Evolutionary conservation across 441 rosid genomes (phyloP).

Genomic region (Syzygium syzygioides): DNA sequence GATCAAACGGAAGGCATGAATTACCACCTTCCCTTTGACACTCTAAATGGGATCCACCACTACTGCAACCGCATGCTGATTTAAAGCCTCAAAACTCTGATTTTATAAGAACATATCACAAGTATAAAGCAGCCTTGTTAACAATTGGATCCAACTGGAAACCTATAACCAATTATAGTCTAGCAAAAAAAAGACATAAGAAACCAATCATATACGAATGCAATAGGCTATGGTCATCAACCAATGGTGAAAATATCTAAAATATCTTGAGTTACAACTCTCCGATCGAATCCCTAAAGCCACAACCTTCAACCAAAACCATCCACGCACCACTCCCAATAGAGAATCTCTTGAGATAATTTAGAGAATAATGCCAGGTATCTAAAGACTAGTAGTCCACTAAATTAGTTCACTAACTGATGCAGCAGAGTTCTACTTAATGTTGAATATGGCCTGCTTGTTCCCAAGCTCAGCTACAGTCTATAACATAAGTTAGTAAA

Average conservation of each 20-base stretch:
- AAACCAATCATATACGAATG: too few species aligned
- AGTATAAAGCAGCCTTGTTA: too few species aligned
- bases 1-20: slow-evolving; percentile 57
- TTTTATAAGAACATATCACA: too few species aligned
- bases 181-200: background rate
- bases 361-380: background rate
- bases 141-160: background rate
- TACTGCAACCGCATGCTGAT: too few species aligned
- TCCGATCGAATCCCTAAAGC: background rate
- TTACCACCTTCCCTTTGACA: slow-evolving; percentile 95
- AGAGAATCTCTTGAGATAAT: background rate
- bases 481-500: too few species aligned
- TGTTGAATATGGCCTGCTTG: background rate
- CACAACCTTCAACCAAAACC: background rate
- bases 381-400: background rate
- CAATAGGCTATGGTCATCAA: background rate
- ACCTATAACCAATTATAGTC: background rate
- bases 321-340: background rate
- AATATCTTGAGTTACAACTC: background rate
- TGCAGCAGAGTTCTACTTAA: background rate
- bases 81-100: too few species aligned
- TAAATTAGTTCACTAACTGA: background rate
- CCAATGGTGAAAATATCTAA: background rate
- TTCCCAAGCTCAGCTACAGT: background rate
- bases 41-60: too few species aligned